Conservation (phyloP, 306 rosid genomes). For the Begonia masoniana region DNA sequence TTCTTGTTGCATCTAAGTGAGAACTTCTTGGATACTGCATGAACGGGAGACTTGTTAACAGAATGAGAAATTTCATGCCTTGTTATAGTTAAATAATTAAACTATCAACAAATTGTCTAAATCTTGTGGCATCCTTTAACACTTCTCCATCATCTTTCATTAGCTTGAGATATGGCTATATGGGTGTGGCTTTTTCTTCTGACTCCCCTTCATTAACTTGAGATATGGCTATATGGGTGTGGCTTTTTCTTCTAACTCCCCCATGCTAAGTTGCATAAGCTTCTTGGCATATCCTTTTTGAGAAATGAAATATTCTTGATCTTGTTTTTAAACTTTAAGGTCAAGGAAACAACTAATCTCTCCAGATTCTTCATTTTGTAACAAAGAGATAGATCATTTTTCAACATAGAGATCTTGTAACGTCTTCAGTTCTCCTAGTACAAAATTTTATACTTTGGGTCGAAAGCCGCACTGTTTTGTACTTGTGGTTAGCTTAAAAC, state of each 20-base stretch:
- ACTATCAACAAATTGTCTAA: background rate
- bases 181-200: background rate
- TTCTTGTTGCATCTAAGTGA: background rate
- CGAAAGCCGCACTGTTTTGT: too few species aligned
- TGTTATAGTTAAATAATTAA: background rate
- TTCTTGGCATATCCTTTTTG: background rate
- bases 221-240: background rate
- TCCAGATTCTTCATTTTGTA: background rate
- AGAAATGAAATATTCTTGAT: background rate
- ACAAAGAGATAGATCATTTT: background rate
- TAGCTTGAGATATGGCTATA: background rate
- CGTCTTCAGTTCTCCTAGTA: too few species aligned
- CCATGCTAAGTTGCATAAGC: background rate
- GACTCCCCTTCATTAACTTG: background rate
- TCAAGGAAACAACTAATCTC: background rate
- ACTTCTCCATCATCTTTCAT: background rate
- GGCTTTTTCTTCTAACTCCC: background rate
- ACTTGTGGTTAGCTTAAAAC: too few species aligned
- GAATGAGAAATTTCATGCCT: background rate
- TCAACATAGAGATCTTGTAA: too few species aligned
- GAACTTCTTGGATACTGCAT: background rate
- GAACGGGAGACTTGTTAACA: background rate
- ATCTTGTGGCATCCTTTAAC: background rate
- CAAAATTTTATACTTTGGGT: too few species aligned
- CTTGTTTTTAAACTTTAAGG: background rate